Base-by-base conservation (phyloP, 208 protist genomes). In the Naegleria lovaniensis region DNA sequence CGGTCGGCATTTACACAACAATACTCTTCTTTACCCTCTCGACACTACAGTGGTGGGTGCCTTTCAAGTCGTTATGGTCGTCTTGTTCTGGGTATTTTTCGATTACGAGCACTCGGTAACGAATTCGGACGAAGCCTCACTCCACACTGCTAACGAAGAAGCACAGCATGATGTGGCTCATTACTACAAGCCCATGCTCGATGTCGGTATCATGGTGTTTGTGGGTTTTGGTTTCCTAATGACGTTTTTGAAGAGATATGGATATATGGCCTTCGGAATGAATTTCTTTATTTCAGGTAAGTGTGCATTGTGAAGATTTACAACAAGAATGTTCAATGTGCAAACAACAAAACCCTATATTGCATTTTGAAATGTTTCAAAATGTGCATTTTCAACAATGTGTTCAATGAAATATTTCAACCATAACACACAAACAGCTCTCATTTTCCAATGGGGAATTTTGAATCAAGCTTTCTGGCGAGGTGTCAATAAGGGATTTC, bases 221-320 rank as follows among this genome's bases (percentile, higher is more conserved):
- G 40, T 93, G 38, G 92, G 92, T 91, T 93, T 93, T 55, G 92
- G 92, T 39, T 93, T 93, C n/a, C 67, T 93, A 22, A 93, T 93
- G 92, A 93, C 92, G 6, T 93, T 93, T 48, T 91, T 93, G 43
- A 89, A 83, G 39, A 85, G 59, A 19, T 93, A 92, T 55, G 25
- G 40, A 3, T 91, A 87, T 29, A 91, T 25, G 4, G 33, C 92
- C 6, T 41, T 93, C 15, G 58, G 83, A 38, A 92, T 92, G 7
- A 93, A 91, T 85, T 90, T 90, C 55, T 52, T 93, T 5, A 91
- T 93, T 75, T 55, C 90, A 40, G 39, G 41, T 58, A 79, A 79
- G 67, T 79, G 5, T n/a, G n/a, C 22, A n/a, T n/a, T n/a, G n/a
- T n/a, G n/a, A n/a, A n/a, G n/a, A n/a, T n/a, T n/a, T 58, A 58